A percentile compares a stretch with the other conserved stretches of the same genome.
phyloP scores from a whole-genome alignment of 225 moss, liverwort and hornwort genomes.

The Sphagnum contortum region DNA sequence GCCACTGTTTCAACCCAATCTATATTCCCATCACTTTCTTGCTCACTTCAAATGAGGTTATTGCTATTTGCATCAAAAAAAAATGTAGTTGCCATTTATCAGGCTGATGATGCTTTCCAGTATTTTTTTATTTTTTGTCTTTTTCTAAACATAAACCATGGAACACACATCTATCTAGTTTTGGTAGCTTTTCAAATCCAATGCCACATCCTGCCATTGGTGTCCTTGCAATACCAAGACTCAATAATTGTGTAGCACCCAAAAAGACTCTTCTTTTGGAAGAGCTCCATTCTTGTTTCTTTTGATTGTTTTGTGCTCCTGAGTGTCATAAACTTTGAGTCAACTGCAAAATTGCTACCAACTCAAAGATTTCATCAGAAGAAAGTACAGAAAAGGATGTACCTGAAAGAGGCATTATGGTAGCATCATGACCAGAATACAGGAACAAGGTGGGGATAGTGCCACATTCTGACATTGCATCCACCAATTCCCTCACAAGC shows the following conservation, averaged over 20 bases:
- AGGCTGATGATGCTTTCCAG: not conserved
- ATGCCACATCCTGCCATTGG: too few relatives aligned
- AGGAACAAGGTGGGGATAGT: conserved; percentile 19
- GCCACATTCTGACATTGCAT: conserved; percentile 25
- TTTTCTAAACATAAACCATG: not conserved
- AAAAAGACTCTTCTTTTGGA: too few relatives aligned
- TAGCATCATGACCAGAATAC: conserved; percentile 51
- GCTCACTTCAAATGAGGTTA: not conserved
- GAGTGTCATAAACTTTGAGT: not conserved
- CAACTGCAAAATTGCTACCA: not conserved
- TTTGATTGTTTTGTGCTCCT: too few relatives aligned
- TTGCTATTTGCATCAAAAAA: not conserved
- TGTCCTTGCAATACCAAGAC: too few relatives aligned
- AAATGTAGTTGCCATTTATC: not conserved
- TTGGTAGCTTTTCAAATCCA: too few relatives aligned
- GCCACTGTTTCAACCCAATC: conserved; percentile 25
- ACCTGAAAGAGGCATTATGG: conserved; percentile 63
- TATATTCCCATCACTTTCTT: not conserved
- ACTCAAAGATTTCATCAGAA: not conserved
- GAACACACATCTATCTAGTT: too few relatives aligned
- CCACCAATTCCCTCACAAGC: conserved; percentile 36
- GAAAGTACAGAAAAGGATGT: not conserved
- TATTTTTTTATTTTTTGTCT: not conserved
- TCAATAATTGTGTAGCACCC: not conserved
- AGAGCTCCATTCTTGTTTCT: too few relatives aligned